Evolutionary conservation across 495 filamentous ascomycete species (phyloP).

Genomic region (Aspergillus biplanus): DNA sequence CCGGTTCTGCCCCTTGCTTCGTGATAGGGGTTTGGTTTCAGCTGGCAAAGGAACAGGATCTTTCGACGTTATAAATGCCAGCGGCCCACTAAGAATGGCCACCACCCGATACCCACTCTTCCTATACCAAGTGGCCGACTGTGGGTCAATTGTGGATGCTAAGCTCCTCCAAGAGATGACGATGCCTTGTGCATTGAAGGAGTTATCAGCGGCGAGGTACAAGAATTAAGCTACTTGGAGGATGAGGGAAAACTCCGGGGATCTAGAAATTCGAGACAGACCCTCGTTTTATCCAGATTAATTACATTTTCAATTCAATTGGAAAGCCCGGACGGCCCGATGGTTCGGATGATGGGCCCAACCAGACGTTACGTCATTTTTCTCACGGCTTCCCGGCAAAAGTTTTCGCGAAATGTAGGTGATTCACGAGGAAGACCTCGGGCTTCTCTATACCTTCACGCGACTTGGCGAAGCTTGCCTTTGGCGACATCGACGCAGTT

Average conservation of each 20-base stretch:
- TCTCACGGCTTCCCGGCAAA: constrained; percentile 29
- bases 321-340: background rate
- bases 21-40: background rate
- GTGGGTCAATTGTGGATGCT: constrained; percentile 47
- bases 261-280: background rate
- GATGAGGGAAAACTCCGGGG: background rate
- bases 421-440: background rate
- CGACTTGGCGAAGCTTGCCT: too few relatives aligned
- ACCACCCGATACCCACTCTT: constrained; percentile 37
- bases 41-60: constrained; percentile 23
- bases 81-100: constrained; percentile 34
- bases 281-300: background rate
- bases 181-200: background rate
- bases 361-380: constrained; percentile 32
- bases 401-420: background rate
- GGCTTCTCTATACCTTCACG: too few relatives aligned
- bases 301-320: constrained; percentile 1
- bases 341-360: background rate
- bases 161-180: constrained; percentile 29
- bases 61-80: constrained; percentile 43
- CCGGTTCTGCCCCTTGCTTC: constrained; percentile 7
- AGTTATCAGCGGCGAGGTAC: background rate
- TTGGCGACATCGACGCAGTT: background rate
- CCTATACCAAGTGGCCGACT: constrained; percentile 37
- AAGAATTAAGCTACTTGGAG: background rate